Evolutionary conservation across 805 yeast genomes (phyloP).

Genomic region (Priceomyces castillae): DNA sequence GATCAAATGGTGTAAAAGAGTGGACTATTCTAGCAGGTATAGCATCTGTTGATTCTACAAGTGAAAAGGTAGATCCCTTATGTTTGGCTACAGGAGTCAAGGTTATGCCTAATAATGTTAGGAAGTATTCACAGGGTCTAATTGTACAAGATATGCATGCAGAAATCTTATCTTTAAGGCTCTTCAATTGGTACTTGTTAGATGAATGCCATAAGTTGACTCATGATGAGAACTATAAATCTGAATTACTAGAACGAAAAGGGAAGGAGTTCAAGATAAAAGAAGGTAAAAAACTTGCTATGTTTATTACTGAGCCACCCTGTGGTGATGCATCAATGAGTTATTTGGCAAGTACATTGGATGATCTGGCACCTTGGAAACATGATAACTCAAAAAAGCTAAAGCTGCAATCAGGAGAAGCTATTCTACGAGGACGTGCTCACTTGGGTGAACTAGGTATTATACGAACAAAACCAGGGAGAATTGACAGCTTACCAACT

Average conservation of each 20-base stretch:
- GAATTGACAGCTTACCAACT: slow-evolving; percentile 71
- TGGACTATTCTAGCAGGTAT: slow-evolving; percentile 85
- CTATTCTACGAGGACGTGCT: slow-evolving; percentile 56
- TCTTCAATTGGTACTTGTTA: slow-evolving; percentile 61
- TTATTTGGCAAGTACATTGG: slow-evolving; percentile 14
- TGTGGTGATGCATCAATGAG: slow-evolving; percentile 88
- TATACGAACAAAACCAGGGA: slow-evolving; percentile 91
- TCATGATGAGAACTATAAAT: slow-evolving; percentile 10
- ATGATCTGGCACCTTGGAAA: slow-evolving; percentile 20
- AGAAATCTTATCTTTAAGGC: slow-evolving; percentile 70
- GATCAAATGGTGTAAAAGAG: slow-evolving; percentile 67
- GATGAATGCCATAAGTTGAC: slow-evolving; percentile 39
- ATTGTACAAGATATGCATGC: slow-evolving; percentile 90
- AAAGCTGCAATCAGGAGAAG: slow-evolving; percentile 8
- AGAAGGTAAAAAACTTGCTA: slow-evolving; percentile 43
- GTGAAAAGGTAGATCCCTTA: slow-evolving; percentile 32
- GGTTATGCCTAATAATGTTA: slow-evolving; percentile 57
- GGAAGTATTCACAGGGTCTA: slow-evolving; percentile 48
- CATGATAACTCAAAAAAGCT: slow-evolving; percentile 12
- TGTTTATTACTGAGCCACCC: slow-evolving; percentile 74
- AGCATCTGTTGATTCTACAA: slow-evolving; percentile 37
- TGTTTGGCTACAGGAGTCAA: slow-evolving; percentile 81
- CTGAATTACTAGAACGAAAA: slow-evolving; percentile 5
- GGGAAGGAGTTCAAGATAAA: slow-evolving; percentile 27
- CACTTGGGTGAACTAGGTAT: slow-evolving; percentile 54